A percentile compares a stretch with the other conserved stretches of the same genome.
Conservation (phyloP, 768 basidiomycete genomes). For the Macrolepiota dolichaula region DNA sequence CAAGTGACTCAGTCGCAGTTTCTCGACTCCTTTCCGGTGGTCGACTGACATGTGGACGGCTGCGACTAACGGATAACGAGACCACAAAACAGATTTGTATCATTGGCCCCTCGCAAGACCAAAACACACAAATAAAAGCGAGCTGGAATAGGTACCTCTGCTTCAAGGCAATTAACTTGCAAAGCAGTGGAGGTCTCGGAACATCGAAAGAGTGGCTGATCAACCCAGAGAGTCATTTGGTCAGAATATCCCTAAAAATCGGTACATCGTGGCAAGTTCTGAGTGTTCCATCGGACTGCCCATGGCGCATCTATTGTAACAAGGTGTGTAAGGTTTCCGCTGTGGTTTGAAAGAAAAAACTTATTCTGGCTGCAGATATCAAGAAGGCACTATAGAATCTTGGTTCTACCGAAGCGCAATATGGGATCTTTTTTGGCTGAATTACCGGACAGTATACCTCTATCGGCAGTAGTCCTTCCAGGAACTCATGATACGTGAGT, state of each 20-base stretch:
- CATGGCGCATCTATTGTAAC: constrained; percentile 57
- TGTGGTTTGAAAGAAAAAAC: background rate
- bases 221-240: constrained; percentile 21
- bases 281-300: constrained; percentile 37
- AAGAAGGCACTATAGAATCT: constrained; percentile 39
- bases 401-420: constrained; percentile 60
- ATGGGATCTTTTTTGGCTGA: constrained; percentile 51
- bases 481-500: constrained; percentile 75
- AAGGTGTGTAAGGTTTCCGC: constrained; percentile 35
- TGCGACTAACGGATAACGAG: background rate
- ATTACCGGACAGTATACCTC: constrained; percentile 61
- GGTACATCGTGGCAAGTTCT: constrained; percentile 46
- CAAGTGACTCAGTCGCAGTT: constrained; percentile 20
- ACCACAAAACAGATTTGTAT: background rate
- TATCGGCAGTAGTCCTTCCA: constrained; percentile 78
- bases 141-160: background rate
- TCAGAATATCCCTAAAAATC: constrained; percentile 26
- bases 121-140: background rate
- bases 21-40: background rate
- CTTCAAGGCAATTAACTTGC: background rate
- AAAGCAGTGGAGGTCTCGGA: background rate
- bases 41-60: background rate
- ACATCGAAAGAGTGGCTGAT: constrained; percentile 21
- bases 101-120: constrained; percentile 5
- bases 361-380: constrained; percentile 35